Conservation (phyloP, 352 stramenopile species). For the Pythium guiyangense region DNA sequence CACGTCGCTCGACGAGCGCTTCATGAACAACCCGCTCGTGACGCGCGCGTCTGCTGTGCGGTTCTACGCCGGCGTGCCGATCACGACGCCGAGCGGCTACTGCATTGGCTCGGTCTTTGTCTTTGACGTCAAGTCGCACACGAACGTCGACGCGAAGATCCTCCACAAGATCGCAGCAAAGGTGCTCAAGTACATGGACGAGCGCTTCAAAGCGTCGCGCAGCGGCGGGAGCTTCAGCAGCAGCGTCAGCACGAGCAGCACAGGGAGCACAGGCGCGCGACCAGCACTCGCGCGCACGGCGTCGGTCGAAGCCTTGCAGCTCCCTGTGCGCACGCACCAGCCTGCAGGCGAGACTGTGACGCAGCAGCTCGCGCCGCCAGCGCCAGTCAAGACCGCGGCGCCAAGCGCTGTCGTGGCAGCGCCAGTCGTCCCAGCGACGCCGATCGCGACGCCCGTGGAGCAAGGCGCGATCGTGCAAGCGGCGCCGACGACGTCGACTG, state of each 20-base stretch:
- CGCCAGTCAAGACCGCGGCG: conserved; percentile 22
- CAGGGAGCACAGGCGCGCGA: conserved; percentile 8
- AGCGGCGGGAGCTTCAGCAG: conserved; percentile 14
- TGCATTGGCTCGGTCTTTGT: conserved; percentile 86
- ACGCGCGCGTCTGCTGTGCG: conserved; percentile 76
- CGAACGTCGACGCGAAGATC: conserved; percentile 75
- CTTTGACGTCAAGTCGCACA: conserved; percentile 80
- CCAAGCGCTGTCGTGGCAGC: not conserved
- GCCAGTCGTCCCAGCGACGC: conserved; percentile 16
- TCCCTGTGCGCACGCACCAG: conserved; percentile 32
- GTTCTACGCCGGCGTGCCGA: conserved; percentile 81
- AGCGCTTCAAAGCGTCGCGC: conserved; percentile 55
- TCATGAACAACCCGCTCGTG: conserved; percentile 80
- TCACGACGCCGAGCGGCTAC: conserved; percentile 68
- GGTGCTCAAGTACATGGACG: conserved; percentile 87
- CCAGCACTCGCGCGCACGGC: conserved; percentile 22
- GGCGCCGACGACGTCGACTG: conserved; percentile 40
- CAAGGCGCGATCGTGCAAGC: conserved; percentile 42
- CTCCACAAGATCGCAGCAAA: conserved; percentile 85
- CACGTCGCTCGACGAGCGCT: conserved; percentile 77
- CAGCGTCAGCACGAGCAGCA: conserved; percentile 13
- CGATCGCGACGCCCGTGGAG: conserved; percentile 15
- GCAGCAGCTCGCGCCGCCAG: conserved; percentile 27
- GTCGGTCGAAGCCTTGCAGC: conserved; percentile 16
- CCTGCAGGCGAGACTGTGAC: conserved; percentile 52